Percentiles rank a stretch among this genome's conserved stretches.
Evolutionary conservation across 1,284 basidiomycete species (phyloP).

Genomic region (Microbotryum lychnidis-dioicae): DNA sequence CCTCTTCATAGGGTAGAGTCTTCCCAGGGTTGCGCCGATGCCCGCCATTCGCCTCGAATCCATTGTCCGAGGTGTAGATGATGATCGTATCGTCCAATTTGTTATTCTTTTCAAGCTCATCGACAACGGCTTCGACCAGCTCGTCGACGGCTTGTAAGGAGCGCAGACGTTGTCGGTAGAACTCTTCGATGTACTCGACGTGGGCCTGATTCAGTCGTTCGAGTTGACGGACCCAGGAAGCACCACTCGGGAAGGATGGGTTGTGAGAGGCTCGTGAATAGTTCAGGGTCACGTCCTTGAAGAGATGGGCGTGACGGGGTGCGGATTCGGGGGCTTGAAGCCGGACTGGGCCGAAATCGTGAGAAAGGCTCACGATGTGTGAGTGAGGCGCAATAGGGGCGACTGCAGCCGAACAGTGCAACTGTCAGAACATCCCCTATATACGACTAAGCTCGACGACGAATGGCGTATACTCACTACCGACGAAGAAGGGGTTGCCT

Average conservation of each 20-base stretch:
- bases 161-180: conserved; percentile 35
- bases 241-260: conserved; percentile 34
- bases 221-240: conserved; percentile 36
- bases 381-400: conserved; percentile 28
- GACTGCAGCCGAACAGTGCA: conserved; percentile 1
- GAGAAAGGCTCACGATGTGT: conserved; percentile 8
- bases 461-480: conserved; percentile 16
- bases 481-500: conserved; percentile 36
- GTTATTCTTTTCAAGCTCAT: conserved; percentile 33
- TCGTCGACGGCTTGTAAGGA: conserved; percentile 37
- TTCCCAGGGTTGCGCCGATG: conserved; percentile 39
- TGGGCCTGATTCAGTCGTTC: conserved; percentile 35
- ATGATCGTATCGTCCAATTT: conserved; percentile 38
- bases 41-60: conserved; percentile 34
- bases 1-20: conserved; percentile 39
- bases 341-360: conserved; percentile 1
- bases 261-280: conserved; percentile 30
- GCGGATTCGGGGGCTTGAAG: conserved; percentile 23
- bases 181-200: conserved; percentile 39
- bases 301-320: conserved; percentile 34
- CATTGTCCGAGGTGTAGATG: conserved; percentile 39
- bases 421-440: not conserved
- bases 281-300: conserved; percentile 27
- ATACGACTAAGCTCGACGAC: not conserved
- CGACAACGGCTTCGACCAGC: conserved; percentile 35